These are phyloP conservation scores for Yamadazyma dushanensis DNA, from an alignment of 1,139 yeast genomes.

Conservation along the genomic window DNA sequence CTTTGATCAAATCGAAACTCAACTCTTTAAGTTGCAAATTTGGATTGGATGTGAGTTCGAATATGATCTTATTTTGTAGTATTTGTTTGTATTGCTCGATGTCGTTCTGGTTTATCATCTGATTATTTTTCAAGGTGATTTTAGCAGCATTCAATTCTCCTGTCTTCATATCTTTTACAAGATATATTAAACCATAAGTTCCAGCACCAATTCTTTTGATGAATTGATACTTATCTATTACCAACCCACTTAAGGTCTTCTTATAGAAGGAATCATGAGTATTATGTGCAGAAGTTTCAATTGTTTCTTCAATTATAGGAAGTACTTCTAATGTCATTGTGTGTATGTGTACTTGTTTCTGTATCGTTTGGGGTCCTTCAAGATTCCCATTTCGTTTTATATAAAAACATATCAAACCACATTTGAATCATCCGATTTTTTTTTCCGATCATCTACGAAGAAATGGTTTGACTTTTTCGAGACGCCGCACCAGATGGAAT, in stretches of 20 bases:
- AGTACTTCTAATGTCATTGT: slow-evolving; percentile 3
- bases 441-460: slow-evolving; percentile 2
- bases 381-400: background rate
- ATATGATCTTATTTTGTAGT: slow-evolving; percentile 33
- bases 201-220: slow-evolving; percentile 77
- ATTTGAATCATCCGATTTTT: slow-evolving; percentile 5
- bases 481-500: background rate
- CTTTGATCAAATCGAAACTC: slow-evolving; percentile 43
- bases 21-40: slow-evolving; percentile 25
- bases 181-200: slow-evolving; percentile 82
- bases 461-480: slow-evolving; percentile 1
- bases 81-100: slow-evolving; percentile 31
- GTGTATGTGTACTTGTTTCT: background rate
- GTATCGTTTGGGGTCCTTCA: background rate
- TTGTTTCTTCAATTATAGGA: slow-evolving; percentile 1
- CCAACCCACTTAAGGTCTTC: slow-evolving; percentile 24
- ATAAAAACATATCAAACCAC: slow-evolving; percentile 2
- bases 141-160: slow-evolving; percentile 68
- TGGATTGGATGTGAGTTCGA: slow-evolving; percentile 18
- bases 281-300: background rate
- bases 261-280: slow-evolving; percentile 1
- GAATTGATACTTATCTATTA: slow-evolving; percentile 26
- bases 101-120: slow-evolving; percentile 21
- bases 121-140: slow-evolving; percentile 55
- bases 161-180: slow-evolving; percentile 57